Base-by-base conservation (phyloP, 768 basidiomycete species). In the Trametes elegans region DNA sequence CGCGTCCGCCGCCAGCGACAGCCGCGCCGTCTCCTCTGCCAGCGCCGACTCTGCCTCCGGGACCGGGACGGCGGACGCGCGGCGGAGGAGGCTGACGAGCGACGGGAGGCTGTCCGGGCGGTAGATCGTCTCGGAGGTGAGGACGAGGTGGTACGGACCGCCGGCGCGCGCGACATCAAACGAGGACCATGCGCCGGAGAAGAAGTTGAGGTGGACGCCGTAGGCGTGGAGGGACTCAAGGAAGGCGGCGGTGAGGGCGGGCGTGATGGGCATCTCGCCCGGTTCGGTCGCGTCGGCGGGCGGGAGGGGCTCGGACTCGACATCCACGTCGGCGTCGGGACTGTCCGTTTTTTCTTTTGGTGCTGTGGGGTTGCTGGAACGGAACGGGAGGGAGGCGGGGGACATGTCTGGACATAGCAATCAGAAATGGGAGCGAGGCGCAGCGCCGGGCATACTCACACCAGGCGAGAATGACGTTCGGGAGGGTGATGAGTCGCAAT, bases 91-190 rank as follows among this genome's bases (percentile, higher is more conserved):
- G 31, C 70, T 62, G 19, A 90, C 69, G 36, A 99, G 73, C 24
- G 83, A 72, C 0, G 73, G 72, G 2, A 96, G 76, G 57, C 81
- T 86, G 1, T 83, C 79, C 10, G 76, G 71, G 24, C 83, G 77
- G 66, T 99, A 98, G 19, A 98, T 92, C 35, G 96, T 98, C 72
- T 99, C 96, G 23, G 91, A 90, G 0, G 93, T 93, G 45, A 98
- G 72, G 2, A 97, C 74, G 38, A 94, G 59, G 62, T 93, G 80
- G 70, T 88, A 93, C 2, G 61, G 66, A 7, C 73, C 73, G 13
- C 69, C 70, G 1, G 70, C 53, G 4, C 26, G 1, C 13, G 21
- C 29, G 23, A 57, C 55, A 53, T 79, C 70, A 55, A 85, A 84
- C 9, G 72, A 66, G 16, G 75, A 71, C 96, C 96, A 99, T 14